Conservation (phyloP, 1,139 yeast genomes). For the Kodamaea alishanica region DNA sequence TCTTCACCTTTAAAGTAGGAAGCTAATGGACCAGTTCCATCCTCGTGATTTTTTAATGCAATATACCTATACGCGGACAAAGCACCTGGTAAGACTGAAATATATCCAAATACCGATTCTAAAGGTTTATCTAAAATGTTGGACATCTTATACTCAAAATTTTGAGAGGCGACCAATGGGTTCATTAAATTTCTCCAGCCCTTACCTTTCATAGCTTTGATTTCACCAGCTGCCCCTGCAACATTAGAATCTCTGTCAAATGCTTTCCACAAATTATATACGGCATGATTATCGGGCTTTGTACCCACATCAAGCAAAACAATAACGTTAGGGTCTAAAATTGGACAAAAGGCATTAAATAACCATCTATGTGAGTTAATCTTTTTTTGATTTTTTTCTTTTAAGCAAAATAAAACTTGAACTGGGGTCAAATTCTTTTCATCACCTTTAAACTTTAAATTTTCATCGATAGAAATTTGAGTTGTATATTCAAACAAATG, state of each 20-base stretch:
- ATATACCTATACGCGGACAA: conserved; percentile 89
- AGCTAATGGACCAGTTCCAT: conserved; percentile 88
- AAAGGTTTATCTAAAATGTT: conserved; percentile 92
- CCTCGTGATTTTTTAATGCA: conserved; percentile 79
- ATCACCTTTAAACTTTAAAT: conserved; percentile 71
- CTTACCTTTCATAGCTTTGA: conserved; percentile 88
- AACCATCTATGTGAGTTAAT: conserved; percentile 96
- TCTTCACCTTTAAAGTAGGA: conserved; percentile 91
- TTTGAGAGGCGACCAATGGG: conserved; percentile 94
- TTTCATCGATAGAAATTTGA: conserved; percentile 79
- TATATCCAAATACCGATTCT: conserved; percentile 90
- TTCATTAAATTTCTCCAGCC: conserved; percentile 75
- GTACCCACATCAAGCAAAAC: conserved; percentile 90
- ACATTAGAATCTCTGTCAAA: conserved; percentile 93
- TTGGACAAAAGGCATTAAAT: conserved; percentile 88
- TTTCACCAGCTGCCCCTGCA: conserved; percentile 98
- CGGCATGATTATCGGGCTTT: conserved; percentile 75
- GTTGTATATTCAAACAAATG: conserved; percentile 94
- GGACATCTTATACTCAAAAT: conserved; percentile 94
- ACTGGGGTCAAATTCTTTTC: conserved; percentile 90
- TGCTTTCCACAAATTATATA: conserved; percentile 94
- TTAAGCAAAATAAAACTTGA: conserved; percentile 83
- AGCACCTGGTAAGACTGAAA: conserved; percentile 94
- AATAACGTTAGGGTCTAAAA: conserved; percentile 82
- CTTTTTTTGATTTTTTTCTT: conserved; percentile 84